These are phyloP conservation scores for Coffea canephora DNA, from an alignment of 257 asterid genomes.

Conservation along the genomic window DNA sequence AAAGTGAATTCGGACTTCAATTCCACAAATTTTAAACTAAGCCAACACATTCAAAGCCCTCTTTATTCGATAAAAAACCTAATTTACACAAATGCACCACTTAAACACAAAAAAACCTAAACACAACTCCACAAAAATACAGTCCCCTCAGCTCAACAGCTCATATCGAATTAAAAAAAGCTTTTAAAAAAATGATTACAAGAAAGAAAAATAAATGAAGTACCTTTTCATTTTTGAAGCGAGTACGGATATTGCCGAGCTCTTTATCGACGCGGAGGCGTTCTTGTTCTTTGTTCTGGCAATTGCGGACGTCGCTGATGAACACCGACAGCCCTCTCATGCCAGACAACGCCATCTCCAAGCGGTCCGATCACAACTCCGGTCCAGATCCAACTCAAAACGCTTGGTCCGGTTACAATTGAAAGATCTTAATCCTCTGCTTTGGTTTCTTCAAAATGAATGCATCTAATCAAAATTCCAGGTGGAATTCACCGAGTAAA, in stretches of 20 bases:
- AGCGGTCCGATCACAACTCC: constrained; percentile 21
- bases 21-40: neutral
- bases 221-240: constrained; percentile 93
- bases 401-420: constrained; percentile 3
- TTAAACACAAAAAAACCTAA: neutral
- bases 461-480: neutral
- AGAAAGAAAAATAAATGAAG: neutral
- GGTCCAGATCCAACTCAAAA: constrained; percentile 50
- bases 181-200: neutral
- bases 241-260: constrained; percentile 87
- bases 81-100: neutral
- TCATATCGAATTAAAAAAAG: neutral
- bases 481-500: neutral
- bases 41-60: neutral
- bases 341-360: constrained; percentile 92
- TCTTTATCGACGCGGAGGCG: constrained; percentile 98
- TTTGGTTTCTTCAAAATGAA: neutral
- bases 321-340: constrained; percentile 99
- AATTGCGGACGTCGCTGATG: constrained; percentile 92
- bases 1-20: neutral
- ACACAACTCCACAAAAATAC: neutral
- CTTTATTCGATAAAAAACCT: neutral
- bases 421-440: constrained; percentile 15
- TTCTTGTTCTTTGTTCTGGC: constrained; percentile 94
- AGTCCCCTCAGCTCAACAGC: neutral